These are phyloP conservation scores for Pisolithus thermaeus DNA, from an alignment of 1,284 basidiomycete species.

Conservation along the genomic window DNA sequence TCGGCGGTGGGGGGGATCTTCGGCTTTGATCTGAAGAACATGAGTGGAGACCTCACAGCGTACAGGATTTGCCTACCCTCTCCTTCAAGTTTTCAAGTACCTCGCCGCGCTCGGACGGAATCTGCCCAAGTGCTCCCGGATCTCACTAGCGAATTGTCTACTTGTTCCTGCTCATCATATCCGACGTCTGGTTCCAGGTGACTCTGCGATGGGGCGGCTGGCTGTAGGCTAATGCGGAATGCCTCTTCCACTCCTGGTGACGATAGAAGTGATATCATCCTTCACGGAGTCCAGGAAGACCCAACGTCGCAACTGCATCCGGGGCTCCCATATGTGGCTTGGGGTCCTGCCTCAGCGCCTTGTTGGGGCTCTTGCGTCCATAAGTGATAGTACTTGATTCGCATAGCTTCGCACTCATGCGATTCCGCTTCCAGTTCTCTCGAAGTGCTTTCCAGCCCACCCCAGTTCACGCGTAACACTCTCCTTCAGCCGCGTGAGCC, in stretches of 20 bases:
- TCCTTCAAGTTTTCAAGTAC: slow-evolving; percentile 93
- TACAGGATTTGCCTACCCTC: slow-evolving; percentile 47
- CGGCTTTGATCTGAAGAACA: slow-evolving; percentile 72
- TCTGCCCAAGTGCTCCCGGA: slow-evolving; percentile 76
- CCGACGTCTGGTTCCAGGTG: slow-evolving; percentile 68
- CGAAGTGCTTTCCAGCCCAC: slow-evolving; percentile 55
- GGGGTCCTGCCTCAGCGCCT: slow-evolving; percentile 72
- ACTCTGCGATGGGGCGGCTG: slow-evolving; percentile 41
- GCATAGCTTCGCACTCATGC: slow-evolving; percentile 76
- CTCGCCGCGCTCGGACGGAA: slow-evolving; percentile 79
- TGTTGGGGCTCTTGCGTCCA: slow-evolving; percentile 85
- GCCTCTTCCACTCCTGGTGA: slow-evolving; percentile 64
- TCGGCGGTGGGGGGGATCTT: slow-evolving; percentile 91
- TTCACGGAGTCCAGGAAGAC: slow-evolving; percentile 77
- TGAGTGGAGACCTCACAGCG: slow-evolving; percentile 1
- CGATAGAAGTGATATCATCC: slow-evolving; percentile 60
- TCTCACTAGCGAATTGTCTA: slow-evolving; percentile 62
- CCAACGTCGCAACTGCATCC: slow-evolving; percentile 76
- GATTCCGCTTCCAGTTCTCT: slow-evolving; percentile 73
- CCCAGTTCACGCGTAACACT: slow-evolving; percentile 36
- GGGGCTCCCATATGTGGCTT: slow-evolving; percentile 75
- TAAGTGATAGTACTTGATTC: slow-evolving; percentile 81
- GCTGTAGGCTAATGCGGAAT: slow-evolving; percentile 59
- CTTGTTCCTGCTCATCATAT: slow-evolving; percentile 62
- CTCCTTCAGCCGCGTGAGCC: slow-evolving; percentile 57